Evolutionary conservation across 2,329 filamentous ascomycete genomes (phyloP).

Genomic region (Phyllosticta citrichinensis): DNA sequence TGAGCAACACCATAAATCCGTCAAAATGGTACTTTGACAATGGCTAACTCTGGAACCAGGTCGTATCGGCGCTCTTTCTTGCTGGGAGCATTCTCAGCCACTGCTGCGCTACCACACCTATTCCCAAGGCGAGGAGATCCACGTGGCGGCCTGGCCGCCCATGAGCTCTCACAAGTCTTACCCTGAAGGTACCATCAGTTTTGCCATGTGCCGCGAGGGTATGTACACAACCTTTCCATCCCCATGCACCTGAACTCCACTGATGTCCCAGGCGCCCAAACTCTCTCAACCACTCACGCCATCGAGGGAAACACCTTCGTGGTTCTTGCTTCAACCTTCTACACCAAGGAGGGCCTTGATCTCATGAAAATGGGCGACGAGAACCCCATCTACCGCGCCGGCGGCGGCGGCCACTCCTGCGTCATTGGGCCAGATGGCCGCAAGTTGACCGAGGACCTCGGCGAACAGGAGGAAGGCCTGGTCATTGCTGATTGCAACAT

Average conservation of each 20-base stretch:
- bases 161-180: slow-evolving; percentile 15
- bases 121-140: slow-evolving; percentile 29
- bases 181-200: background rate
- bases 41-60: slow-evolving; percentile 13
- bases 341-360: slow-evolving; percentile 36
- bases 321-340: slow-evolving; percentile 41
- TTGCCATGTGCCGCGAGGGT: slow-evolving; percentile 1
- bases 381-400: slow-evolving; percentile 27
- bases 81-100: slow-evolving; percentile 35
- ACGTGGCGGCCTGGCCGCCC: slow-evolving; percentile 35
- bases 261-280: slow-evolving; percentile 25
- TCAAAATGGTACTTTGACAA: background rate
- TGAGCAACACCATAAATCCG: background rate
- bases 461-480: slow-evolving; percentile 37
- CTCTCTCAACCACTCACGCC: slow-evolving; percentile 44
- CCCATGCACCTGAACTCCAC: background rate
- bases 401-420: slow-evolving; percentile 39
- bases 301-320: slow-evolving; percentile 48
- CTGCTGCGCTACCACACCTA: slow-evolving; percentile 34
- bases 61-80: slow-evolving; percentile 25
- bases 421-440: slow-evolving; percentile 45
- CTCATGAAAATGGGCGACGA: slow-evolving; percentile 33
- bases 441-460: slow-evolving; percentile 31
- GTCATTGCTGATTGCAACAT: slow-evolving; percentile 44
- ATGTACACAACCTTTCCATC: background rate